These are phyloP conservation scores for Polymyxa betae DNA, from an alignment of 208 protist species.

Conservation along the genomic window DNA sequence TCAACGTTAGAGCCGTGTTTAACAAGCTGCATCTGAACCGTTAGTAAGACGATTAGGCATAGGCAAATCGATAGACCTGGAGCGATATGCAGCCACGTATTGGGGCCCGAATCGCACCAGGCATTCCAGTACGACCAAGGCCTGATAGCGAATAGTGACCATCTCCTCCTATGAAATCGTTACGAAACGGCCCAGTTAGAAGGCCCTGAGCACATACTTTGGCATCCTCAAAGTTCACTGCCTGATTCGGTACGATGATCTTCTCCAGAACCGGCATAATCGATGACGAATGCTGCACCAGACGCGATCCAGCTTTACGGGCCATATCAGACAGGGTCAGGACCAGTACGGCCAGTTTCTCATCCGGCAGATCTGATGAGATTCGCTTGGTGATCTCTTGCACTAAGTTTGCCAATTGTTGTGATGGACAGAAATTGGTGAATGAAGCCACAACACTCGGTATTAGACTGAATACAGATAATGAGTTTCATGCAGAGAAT, in stretches of 20 bases:
- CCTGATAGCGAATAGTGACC: constrained; percentile 19
- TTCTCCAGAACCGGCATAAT: not conserved
- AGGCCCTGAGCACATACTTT: not conserved
- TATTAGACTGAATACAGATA: not conserved
- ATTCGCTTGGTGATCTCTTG: not conserved
- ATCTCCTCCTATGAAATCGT: constrained; percentile 32
- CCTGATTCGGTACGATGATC: not conserved
- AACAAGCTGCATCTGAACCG: not conserved
- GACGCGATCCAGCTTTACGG: not conserved
- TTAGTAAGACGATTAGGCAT: too few relatives aligned
- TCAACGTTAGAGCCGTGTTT: not conserved
- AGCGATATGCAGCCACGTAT: not conserved
- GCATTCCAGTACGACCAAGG: not conserved
- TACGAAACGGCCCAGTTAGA: too few relatives aligned
- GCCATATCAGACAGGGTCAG: not conserved
- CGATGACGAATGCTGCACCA: not conserved
- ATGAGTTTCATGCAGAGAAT: not conserved
- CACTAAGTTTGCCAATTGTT: not conserved
- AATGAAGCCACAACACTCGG: constrained; percentile 4
- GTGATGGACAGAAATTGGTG: not conserved
- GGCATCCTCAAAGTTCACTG: not conserved
- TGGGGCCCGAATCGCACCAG: not conserved
- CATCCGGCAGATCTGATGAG: not conserved
- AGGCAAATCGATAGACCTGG: not conserved
- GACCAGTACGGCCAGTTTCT: not conserved